Evolutionary conservation across 75 land plant genomes (phyloP).

Genomic region (Pinus taeda): DNA sequence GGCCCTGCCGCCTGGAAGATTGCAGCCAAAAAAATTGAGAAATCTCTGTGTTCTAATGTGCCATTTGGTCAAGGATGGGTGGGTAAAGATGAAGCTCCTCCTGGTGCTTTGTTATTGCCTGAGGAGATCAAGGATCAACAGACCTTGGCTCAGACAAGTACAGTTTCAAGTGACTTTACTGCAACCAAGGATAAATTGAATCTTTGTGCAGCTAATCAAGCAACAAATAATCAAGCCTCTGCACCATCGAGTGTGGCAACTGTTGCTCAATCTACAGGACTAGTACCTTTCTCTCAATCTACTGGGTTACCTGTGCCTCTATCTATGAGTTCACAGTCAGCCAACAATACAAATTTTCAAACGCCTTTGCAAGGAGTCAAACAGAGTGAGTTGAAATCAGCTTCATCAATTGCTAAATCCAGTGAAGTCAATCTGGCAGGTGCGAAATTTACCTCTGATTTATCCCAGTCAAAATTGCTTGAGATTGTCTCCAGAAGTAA

Average conservation of each 20-base stretch:
- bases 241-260: not conserved
- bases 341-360: not conserved
- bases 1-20: constrained; percentile 80
- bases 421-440: not conserved
- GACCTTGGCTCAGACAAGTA: no score
- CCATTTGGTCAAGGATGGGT: constrained; percentile 98
- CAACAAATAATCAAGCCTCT: not conserved
- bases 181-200: not conserved
- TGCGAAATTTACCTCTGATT: constrained; percentile 8
- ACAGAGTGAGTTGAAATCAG: constrained; percentile 2
- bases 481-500: constrained; percentile 12
- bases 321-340: not conserved
- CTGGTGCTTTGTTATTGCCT: not conserved
- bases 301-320: not conserved
- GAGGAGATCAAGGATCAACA: constrained; percentile 2
- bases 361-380: not conserved
- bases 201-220: not conserved
- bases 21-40: constrained; percentile 67
- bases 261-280: not conserved
- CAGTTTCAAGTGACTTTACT: not conserved
- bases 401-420: not conserved
- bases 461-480: constrained; percentile 12
- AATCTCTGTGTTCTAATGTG: constrained; percentile 51
- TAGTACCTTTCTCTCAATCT: not conserved
- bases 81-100: constrained; percentile 62